Evolutionary conservation across 2,329 filamentous ascomycete species (phyloP), one percentile per base, ranked within the genome.

Genomic region (Nigrospora osmanthi): DNA sequence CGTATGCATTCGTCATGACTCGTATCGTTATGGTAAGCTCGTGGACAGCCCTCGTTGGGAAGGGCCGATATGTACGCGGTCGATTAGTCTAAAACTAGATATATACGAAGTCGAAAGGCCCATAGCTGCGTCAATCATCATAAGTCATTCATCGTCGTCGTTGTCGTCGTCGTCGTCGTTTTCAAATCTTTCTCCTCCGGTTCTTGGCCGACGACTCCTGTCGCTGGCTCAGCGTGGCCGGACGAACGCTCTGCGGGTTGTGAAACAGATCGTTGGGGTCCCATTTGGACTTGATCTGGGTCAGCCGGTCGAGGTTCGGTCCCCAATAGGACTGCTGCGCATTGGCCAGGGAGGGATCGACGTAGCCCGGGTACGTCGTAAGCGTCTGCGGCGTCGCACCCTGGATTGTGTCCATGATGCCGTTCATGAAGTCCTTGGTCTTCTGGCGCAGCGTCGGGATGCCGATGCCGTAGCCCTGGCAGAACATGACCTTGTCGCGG

Each of bases 321-420:
- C 72, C 72, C 76, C 77, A 83, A 54, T 82, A 82, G 10, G 69
- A 65, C 43, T 62, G 51, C 52, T 78, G 74, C 10, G 69, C 67
- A 34, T 68, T 57, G n/a, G 58, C 46, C 32, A 82, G 55, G 5
- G 58, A 58, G 2, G 70, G 70, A 54, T 84, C 80, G 3, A 85
- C 73, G 50, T 84, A 85, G 2, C 80, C 81, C 0, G 80, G 72
- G 58, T 85, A 85, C 1, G 77, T 74, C 11, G 73, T 74, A 38
- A 69, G 59, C 0, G 64, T 64, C 3, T 63, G 57, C 2, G 64
- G 57, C 11, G 67, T 63, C 6, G 66, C 59, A 5, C 54, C 53
- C 33, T 58, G 56, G 34, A 78, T 67, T 28, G 53, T 64, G 12
- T 62, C 49, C 54, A 80, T 72, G 38, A 84, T 64, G 6, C 71